These are phyloP conservation scores for Nakazawaea laoshanensis DNA, from an alignment of 805 yeast species.

Conservation along the genomic window DNA sequence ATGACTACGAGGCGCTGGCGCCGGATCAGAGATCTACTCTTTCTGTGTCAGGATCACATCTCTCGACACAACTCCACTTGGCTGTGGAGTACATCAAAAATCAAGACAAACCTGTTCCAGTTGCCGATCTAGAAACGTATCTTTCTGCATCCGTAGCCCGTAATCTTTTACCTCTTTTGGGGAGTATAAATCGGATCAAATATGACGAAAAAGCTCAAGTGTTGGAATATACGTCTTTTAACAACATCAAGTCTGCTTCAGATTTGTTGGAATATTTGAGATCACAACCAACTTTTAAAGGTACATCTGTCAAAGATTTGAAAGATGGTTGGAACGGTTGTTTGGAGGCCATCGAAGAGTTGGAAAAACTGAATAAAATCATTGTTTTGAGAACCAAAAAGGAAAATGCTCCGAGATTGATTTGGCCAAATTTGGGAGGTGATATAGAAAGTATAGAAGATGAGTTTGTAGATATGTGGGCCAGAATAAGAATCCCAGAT, in stretches of 20 bases:
- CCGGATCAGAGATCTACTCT: conserved; percentile 5
- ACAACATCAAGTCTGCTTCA: conserved; percentile 74
- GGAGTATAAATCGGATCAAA: conserved; percentile 69
- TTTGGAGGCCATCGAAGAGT: conserved; percentile 62
- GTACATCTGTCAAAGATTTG: conserved; percentile 66
- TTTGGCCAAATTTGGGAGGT: conserved; percentile 80
- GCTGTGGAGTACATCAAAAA: conserved; percentile 85
- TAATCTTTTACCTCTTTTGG: conserved; percentile 61
- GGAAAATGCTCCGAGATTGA: conserved; percentile 85
- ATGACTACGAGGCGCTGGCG: conserved; percentile 12
- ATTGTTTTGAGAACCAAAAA: conserved; percentile 85
- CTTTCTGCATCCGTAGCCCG: conserved; percentile 52
- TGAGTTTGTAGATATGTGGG: conserved; percentile 82
- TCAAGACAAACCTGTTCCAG: conserved; percentile 60
- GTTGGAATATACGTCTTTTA: conserved; percentile 80
- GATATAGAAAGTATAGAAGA: conserved; percentile 60
- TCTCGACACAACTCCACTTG: conserved; percentile 79
- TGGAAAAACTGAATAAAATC: conserved; percentile 71
- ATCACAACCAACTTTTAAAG: conserved; percentile 80
- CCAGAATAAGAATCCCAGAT: conserved; percentile 67
- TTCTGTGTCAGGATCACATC: conserved; percentile 36
- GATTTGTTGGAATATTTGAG: conserved; percentile 70
- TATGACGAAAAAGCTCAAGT: conserved; percentile 56
- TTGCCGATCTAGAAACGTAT: conserved; percentile 58
- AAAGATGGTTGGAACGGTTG: conserved; percentile 96